phyloP scores from a whole-genome alignment of 148 eudicot species.

The Camellia granthamiana region DNA sequence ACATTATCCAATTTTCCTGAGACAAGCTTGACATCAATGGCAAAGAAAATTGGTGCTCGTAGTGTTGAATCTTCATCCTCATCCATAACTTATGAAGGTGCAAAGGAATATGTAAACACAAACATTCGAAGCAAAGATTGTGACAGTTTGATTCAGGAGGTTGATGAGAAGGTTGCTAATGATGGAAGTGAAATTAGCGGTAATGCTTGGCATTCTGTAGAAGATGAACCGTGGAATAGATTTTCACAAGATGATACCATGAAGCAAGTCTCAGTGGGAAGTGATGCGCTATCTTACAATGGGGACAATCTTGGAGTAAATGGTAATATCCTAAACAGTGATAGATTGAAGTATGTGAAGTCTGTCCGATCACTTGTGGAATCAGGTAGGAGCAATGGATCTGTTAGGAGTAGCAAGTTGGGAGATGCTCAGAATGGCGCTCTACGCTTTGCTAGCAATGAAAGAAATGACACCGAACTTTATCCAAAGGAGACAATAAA shows the following conservation, averaged over 20 bases:
- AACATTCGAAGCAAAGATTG: background rate
- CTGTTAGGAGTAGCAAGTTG: slow-evolving; percentile 22
- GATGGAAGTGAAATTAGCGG: background rate
- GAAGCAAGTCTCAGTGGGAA: background rate
- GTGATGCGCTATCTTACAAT: slow-evolving; percentile 1
- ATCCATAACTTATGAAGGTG: slow-evolving; percentile 18
- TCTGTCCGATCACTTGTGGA: slow-evolving; percentile 68
- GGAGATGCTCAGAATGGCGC: slow-evolving; percentile 19
- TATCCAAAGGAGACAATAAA: slow-evolving; percentile 39
- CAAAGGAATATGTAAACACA: slow-evolving; percentile 8
- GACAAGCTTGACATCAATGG: slow-evolving; percentile 23
- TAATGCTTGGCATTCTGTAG: slow-evolving; percentile 14
- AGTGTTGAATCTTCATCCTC: slow-evolving; percentile 27
- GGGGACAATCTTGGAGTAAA: slow-evolving; percentile 13
- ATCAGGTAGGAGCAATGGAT: slow-evolving; percentile 48
- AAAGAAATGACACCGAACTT: slow-evolving; percentile 34
- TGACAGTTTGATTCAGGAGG: background rate
- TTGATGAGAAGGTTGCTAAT: background rate
- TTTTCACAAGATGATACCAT: slow-evolving; percentile 23
- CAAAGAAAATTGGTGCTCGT: slow-evolving; percentile 24
- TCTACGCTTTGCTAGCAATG: slow-evolving; percentile 19
- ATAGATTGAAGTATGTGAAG: slow-evolving; percentile 48
- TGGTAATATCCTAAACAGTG: slow-evolving; percentile 1
- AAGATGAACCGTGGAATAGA: slow-evolving; percentile 24
- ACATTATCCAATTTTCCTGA: slow-evolving; percentile 26